These are phyloP conservation scores for Hypoxylon sp. DNA, from an alignment of 2,329 filamentous ascomycete species.

Conservation along the genomic window DNA sequence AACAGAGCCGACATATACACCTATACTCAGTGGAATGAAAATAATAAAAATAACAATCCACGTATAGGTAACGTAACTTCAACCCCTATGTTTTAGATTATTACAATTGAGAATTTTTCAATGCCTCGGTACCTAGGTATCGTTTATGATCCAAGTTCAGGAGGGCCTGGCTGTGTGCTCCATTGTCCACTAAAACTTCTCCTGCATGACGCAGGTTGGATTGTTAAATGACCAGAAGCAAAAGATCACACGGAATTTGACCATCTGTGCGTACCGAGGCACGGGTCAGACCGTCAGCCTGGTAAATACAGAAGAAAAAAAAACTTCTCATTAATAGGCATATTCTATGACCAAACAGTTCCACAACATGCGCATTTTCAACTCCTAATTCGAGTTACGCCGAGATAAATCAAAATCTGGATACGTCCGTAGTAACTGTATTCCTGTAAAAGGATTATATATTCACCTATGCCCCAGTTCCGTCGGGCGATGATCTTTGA, in stretches of 20 bases:
- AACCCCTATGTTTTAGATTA: not conserved
- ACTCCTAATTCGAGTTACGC: slow-evolving; percentile 36
- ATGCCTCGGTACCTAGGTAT: slow-evolving; percentile 22
- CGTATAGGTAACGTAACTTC: not conserved
- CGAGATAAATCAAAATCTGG: slow-evolving; percentile 13
- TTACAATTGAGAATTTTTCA: slow-evolving; percentile 10
- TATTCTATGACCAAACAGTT: slow-evolving; percentile 9
- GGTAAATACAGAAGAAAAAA: not conserved
- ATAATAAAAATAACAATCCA: not conserved
- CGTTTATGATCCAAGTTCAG: not conserved
- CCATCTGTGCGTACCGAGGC: slow-evolving; percentile 21
- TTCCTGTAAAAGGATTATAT: slow-evolving; percentile 24
- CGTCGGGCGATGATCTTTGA: slow-evolving; percentile 6
- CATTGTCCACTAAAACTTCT: not conserved
- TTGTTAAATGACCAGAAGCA: slow-evolving; percentile 9
- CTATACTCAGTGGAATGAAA: not conserved
- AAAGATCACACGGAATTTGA: slow-evolving; percentile 10
- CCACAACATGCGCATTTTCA: slow-evolving; percentile 14
- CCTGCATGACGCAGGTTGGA: slow-evolving; percentile 22
- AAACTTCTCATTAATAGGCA: slow-evolving; percentile 16
- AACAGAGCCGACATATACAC: not conserved
- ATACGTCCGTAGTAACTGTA: slow-evolving; percentile 15
- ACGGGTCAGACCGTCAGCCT: slow-evolving; percentile 18
- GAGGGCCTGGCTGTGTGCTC: not conserved
- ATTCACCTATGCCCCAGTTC: slow-evolving; percentile 31